Evolutionary conservation across 306 rosid genomes (phyloP), one percentile per base, ranked within the genome.

Genomic region (Cucurbita maxima): DNA sequence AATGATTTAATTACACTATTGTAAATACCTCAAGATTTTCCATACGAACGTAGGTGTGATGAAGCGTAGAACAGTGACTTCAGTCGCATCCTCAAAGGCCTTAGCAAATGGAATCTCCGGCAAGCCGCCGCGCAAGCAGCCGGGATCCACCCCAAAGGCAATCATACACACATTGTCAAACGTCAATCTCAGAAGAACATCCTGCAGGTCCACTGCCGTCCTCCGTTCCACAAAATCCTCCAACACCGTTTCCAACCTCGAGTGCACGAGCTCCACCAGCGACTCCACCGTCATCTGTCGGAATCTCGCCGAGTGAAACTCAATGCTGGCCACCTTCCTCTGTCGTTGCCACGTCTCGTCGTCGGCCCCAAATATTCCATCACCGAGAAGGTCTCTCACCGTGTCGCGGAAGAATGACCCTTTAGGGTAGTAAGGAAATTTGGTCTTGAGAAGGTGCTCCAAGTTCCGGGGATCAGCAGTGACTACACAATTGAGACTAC

Each of bases 91-190:
- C 78, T 94, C 98, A 57, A 94, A 94, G 12, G 97, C 96, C 66
- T 52, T 83, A 3, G 98, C 98, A 72, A 94, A 94, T 6, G 96
- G 89, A 22, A 94, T 89, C 25, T 67, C 75, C 2, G 94, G 88
- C 53, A 88, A 79, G n/a, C 83, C 83, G 1, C 53, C 74, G 40
- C 75, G 56, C 60, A 85, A 82, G 72, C 98, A 94, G 54, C 98
- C 96, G 2, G 98, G 97, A 74, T 94, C 97, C 22, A 84, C 97
- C 15, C 98, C 98, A 36, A 90, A 94, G 0, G 98, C 98, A 25
- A 94, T 87, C 90, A 94, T 85, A 70, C 98, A 94, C 0, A 94
- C 92, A 58, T 94, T 90, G 45, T 94, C 98, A 70, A 94, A 94
- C 15, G 98, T 94, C 25, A 94, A 60, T 75, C 97, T 83, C 13